Percentiles rank a stretch among this genome's conserved stretches.
These are phyloP conservation scores for Fusarium sp. DNA, from an alignment of 2,329 filamentous ascomycete species.

Conservation along the genomic window DNA sequence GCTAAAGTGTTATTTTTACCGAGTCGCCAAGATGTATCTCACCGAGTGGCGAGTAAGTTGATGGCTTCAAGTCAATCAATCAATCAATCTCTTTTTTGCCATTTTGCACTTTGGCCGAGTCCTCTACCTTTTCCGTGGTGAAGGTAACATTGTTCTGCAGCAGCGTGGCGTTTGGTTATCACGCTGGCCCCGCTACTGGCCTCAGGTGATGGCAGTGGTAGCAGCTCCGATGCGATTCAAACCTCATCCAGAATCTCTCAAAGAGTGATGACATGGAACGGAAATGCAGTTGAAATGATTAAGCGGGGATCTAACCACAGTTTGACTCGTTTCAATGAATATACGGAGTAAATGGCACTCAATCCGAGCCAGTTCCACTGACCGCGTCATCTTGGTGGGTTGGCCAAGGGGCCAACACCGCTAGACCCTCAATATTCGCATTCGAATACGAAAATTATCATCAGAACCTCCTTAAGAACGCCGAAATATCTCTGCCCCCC, in stretches of 20 bases:
- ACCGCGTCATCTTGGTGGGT: slow-evolving; percentile 13
- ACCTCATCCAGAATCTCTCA: neutral
- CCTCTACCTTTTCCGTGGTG: neutral
- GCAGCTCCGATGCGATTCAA: neutral
- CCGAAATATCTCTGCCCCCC: neutral
- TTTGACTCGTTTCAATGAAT: neutral
- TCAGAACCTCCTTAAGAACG: neutral
- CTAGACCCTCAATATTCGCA: slow-evolving; percentile 11
- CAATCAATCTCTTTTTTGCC: neutral
- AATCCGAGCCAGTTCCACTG: neutral
- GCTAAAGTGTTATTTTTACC: too few species aligned
- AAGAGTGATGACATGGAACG: neutral
- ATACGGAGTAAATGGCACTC: too few species aligned
- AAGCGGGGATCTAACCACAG: accelerated
- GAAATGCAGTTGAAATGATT: accelerated
- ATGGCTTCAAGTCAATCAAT: too few species aligned
- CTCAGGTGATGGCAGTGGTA: too few species aligned
- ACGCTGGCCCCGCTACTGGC: neutral
- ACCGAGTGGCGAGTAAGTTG: too few species aligned
- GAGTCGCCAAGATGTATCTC: too few species aligned
- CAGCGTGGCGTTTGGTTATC: accelerated
- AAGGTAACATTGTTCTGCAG: accelerated
- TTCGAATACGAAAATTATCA: slow-evolving; percentile 14
- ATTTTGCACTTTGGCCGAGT: neutral
- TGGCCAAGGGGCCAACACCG: neutral